Percentiles rank a stretch among this genome's conserved stretches.
Conservation (phyloP, 495 filamentous ascomycete genomes). For the Baudoinia panamericana region DNA sequence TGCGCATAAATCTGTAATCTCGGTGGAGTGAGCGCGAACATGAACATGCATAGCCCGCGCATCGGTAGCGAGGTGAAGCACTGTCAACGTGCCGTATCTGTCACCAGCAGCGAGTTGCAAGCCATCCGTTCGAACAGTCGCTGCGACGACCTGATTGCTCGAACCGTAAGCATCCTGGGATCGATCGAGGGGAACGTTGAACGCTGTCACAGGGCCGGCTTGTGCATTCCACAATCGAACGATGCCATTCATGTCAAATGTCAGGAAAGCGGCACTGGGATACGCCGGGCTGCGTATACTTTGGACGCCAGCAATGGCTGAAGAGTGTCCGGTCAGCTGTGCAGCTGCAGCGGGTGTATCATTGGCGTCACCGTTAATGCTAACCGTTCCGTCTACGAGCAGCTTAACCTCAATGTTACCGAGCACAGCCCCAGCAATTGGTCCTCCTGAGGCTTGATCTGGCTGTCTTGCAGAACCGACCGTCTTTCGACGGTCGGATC, state of each 20-base stretch:
- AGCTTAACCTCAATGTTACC: constrained; percentile 53
- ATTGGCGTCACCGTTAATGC: constrained; percentile 11
- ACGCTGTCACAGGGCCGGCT: constrained; percentile 51
- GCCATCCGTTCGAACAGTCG: constrained; percentile 46
- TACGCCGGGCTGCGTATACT: constrained; percentile 43
- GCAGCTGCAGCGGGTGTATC: constrained; percentile 11
- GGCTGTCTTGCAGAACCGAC: too few species aligned
- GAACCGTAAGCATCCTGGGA: constrained; percentile 37
- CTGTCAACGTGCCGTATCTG: constrained; percentile 54
- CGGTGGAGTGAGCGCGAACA: constrained; percentile 72
- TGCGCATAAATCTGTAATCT: constrained; percentile 71
- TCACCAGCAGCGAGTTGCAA: constrained; percentile 68
- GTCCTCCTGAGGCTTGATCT: too few species aligned
- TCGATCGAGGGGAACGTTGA: constrained; percentile 58
- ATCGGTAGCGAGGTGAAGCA: constrained; percentile 34
- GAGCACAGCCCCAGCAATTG: constrained; percentile 52
- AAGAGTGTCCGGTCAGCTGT: constrained; percentile 57
- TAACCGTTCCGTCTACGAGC: constrained; percentile 54
- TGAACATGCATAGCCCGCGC: constrained; percentile 44
- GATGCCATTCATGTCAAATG: constrained; percentile 67
- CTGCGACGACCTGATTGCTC: constrained; percentile 63
- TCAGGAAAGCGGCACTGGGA: constrained; percentile 60
- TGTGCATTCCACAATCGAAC: constrained; percentile 70
- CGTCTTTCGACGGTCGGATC: too few species aligned
- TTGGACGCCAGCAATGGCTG: constrained; percentile 64